Evolutionary conservation across 495 filamentous ascomycete genomes (phyloP).

Genomic region (Aspergillus ellipticus): DNA sequence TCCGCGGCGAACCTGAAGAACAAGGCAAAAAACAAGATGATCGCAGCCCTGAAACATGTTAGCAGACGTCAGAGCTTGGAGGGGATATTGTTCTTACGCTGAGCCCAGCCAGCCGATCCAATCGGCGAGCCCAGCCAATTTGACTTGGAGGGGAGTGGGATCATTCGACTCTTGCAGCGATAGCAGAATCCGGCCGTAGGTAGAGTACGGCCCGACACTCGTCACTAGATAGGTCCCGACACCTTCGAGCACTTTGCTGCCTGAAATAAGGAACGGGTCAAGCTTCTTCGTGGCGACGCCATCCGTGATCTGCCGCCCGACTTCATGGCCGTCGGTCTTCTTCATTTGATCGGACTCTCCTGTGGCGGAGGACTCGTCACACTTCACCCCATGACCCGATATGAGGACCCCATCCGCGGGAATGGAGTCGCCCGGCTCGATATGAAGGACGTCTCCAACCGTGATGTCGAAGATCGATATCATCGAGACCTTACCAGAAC

Average conservation of each 20-base stretch:
- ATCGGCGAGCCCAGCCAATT: conserved; percentile 58
- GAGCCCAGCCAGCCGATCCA: conserved; percentile 59
- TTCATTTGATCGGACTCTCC: conserved; percentile 67
- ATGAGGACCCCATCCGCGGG: conserved; percentile 59
- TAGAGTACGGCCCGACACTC: conserved; percentile 57
- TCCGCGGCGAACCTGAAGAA: conserved; percentile 57
- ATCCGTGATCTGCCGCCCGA: conserved; percentile 53
- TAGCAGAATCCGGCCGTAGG: conserved; percentile 64
- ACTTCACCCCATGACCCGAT: conserved; percentile 61
- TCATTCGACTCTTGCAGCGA: conserved; percentile 57
- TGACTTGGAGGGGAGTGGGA: conserved; percentile 61
- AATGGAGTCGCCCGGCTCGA: conserved; percentile 72
- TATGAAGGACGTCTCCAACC: conserved; percentile 68
- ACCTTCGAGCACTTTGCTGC: conserved; percentile 62
- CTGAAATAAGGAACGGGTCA: conserved; percentile 62
- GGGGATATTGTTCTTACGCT: conserved; percentile 21
- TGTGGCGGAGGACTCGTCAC: conserved; percentile 66
- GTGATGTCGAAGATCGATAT: conserved; percentile 69
- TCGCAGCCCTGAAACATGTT: conserved; percentile 51
- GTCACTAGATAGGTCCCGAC: conserved; percentile 63
- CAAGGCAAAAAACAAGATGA: conserved; percentile 60
- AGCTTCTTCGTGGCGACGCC: conserved; percentile 55
- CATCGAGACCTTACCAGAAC: conserved; percentile 69
- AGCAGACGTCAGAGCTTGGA: not conserved
- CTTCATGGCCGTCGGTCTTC: conserved; percentile 57